A percentile compares a stretch with the other conserved stretches of the same genome.
Evolutionary conservation across 345 rosid genomes (phyloP).

Genomic region (Gossypium arboreum): DNA sequence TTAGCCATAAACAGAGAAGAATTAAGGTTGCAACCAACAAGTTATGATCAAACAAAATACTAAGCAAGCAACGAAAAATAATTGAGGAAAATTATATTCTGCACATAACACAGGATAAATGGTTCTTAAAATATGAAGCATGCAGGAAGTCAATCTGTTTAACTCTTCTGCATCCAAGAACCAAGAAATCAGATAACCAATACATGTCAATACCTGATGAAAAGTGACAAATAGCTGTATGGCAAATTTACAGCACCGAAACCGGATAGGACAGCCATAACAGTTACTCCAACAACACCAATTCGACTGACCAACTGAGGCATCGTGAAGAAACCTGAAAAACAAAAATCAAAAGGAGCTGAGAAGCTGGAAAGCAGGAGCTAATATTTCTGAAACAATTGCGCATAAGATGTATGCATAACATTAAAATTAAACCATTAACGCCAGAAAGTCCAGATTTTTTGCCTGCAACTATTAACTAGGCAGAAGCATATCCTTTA

Average conservation of each 20-base stretch:
- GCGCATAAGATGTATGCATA: background rate
- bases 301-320: conserved; percentile 97
- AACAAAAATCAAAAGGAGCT: conserved; percentile 20
- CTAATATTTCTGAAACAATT: conserved; percentile 3
- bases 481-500: background rate
- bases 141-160: background rate
- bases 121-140: background rate
- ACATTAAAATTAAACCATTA: background rate
- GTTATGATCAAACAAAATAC: background rate
- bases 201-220: conserved; percentile 58
- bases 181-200: conserved; percentile 5
- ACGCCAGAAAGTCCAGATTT: background rate
- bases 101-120: background rate
- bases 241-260: conserved; percentile 99
- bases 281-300: conserved; percentile 96
- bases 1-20: too few species aligned
- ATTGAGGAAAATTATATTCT: background rate
- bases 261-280: conserved; percentile 95
- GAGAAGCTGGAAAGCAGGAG: background rate
- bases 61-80: background rate
- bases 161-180: background rate
- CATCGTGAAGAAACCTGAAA: conserved; percentile 82
- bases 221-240: conserved; percentile 93
- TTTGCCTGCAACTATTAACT: background rate
- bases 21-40: background rate